Evolutionary conservation across 192 early-diverging fungal genomes (phyloP), one percentile per base, ranked within the genome.

Genomic region (Endogone sp.): DNA sequence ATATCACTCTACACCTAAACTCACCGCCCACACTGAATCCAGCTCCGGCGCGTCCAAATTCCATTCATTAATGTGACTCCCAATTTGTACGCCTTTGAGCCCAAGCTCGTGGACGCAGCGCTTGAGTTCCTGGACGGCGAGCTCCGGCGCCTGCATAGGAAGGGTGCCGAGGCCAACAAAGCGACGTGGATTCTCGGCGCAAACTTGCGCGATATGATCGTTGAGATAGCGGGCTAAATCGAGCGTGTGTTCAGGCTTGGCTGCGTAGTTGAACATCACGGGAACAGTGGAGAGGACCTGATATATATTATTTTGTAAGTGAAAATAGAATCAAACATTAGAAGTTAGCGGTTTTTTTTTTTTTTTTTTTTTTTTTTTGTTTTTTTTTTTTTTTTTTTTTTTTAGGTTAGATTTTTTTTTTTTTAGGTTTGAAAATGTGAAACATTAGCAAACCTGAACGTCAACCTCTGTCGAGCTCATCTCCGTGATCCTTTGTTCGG

Each of bases 31-130:
- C 56, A 89, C 74, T 11, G 79, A 80, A 61, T 89, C 84, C 54
- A 89, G 71, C 63, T 89, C 88, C 20, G 85, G 87, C 3, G 88
- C 87, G 63, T 89, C 88, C 58, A 89, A 70, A 71, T 89, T 89
- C 88, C 88, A 89, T 56, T 89, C 85, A 29, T 83, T 83, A 54
- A 85, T 74, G 24, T 88, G 86, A 64, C 82, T 82, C 67, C 88
- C 88, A 57, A 89, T 90, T 74, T 89, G 88, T 29, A 86, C 78
- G 11, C 88, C 88, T 3, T 73, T 67, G 55, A 89, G 64, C 3
- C 88, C 88, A 13, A 90, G 77, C 61, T 90, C 88, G 26, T 85
- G 75, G 21, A 88, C 74, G 67, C 88, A 90, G 37, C 88, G 88
- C 49, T 65, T 77, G 31, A 90, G 62, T 57, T 90, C 88, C 64